Evolutionary conservation across 2,329 filamentous ascomycete genomes (phyloP).

Genomic region (Colletotrichum endophyticum): DNA sequence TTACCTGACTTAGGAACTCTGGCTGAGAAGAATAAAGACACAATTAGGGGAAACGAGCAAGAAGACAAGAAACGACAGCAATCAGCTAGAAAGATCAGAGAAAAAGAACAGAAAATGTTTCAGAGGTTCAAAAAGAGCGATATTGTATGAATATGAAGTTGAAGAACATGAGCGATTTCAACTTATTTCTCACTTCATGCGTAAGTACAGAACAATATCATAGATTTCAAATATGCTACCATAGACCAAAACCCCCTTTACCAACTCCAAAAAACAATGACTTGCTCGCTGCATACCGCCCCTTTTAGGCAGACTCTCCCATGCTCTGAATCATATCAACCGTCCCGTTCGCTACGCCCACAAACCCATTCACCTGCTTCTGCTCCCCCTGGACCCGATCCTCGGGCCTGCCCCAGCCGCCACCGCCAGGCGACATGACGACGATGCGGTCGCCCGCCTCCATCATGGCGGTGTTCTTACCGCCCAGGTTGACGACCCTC

Average conservation of each 20-base stretch:
- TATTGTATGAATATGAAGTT: too few relatives aligned
- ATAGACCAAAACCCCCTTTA: neutral
- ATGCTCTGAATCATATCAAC: constrained; percentile 17
- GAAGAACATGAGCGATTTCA: too few relatives aligned
- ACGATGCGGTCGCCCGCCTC: constrained; percentile 65
- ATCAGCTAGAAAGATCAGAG: too few relatives aligned
- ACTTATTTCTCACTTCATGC: too few relatives aligned
- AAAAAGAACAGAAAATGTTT: too few relatives aligned
- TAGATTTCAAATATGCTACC: neutral
- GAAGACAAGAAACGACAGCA: too few relatives aligned
- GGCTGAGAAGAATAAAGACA: too few relatives aligned
- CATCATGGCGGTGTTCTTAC: constrained; percentile 66
- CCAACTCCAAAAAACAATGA: neutral
- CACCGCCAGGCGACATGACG: constrained; percentile 65
- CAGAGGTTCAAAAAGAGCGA: too few relatives aligned
- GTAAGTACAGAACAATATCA: neutral
- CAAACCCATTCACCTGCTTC: neutral
- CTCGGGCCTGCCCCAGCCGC: constrained; percentile 54
- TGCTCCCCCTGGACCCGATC: neutral
- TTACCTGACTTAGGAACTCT: too few relatives aligned
- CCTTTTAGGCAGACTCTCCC: constrained; percentile 7
- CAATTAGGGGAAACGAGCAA: too few relatives aligned
- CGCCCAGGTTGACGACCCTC: constrained; percentile 59
- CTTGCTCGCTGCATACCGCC: neutral
- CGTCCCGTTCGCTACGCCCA: constrained; percentile 12